Conservation (phyloP, 768 basidiomycete genomes). For the Pleurotus tuoliensis region DNA sequence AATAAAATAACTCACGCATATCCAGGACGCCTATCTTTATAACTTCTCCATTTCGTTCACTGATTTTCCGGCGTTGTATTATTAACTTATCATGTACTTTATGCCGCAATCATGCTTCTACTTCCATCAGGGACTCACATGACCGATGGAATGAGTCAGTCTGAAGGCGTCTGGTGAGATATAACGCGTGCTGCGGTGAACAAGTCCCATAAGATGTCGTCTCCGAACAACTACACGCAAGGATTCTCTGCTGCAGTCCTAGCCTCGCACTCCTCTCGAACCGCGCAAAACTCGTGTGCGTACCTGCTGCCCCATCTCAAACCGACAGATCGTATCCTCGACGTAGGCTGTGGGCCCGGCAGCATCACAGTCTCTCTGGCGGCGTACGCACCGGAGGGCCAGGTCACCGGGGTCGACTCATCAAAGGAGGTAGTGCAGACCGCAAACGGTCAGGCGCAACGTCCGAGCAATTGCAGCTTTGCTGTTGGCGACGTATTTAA, state of each 20-base stretch:
- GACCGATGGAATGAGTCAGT: no score
- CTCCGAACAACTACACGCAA: neutral
- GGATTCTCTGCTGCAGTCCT: conserved; percentile 2
- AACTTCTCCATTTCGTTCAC: no score
- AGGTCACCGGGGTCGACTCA: conserved; percentile 40
- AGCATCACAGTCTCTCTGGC: conserved; percentile 46
- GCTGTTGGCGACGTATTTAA: conserved; percentile 30
- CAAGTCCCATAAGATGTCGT: neutral
- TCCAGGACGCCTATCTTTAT: no score
- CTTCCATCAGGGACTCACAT: no score
- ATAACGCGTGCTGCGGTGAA: no score
- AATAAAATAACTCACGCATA: no score
- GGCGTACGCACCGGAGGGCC: conserved; percentile 31
- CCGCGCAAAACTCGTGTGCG: neutral
- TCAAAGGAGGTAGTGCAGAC: conserved; percentile 27
- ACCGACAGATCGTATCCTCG: conserved; percentile 31
- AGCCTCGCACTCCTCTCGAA: conserved; percentile 1
- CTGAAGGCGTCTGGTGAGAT: no score
- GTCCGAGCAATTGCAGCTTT: conserved; percentile 34
- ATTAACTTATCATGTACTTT: no score
- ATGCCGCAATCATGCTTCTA: no score
- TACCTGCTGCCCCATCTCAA: conserved; percentile 4
- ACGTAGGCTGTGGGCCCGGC: conserved; percentile 51
- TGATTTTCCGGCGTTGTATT: no score
- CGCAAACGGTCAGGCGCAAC: conserved; percentile 26